Evolutionary conservation across 2,329 filamentous ascomycete genomes (phyloP).

Genomic region (Paraconiothyrium sp.): DNA sequence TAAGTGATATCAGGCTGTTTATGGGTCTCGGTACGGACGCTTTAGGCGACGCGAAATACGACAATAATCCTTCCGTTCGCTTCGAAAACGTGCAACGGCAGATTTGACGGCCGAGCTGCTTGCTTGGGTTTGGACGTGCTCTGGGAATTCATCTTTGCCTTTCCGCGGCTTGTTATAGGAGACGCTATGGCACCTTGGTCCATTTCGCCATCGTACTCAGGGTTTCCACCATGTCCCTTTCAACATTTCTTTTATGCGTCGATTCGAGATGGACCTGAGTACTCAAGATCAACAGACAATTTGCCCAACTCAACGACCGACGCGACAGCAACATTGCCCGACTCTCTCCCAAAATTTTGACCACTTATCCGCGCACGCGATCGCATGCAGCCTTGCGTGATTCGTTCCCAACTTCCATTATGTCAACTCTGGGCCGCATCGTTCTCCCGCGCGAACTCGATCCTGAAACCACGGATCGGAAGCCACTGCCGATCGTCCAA

Average conservation of each 20-base stretch:
- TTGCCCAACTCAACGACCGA: not conserved
- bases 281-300: not conserved
- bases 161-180: slow-evolving; percentile 3
- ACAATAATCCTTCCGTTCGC: slow-evolving; percentile 16
- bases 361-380: not conserved
- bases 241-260: not conserved
- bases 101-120: slow-evolving; percentile 6
- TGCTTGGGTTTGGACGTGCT: not conserved
- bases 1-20: slow-evolving; percentile 29
- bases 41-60: slow-evolving; percentile 14
- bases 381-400: slow-evolving; percentile 4
- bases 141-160: slow-evolving; percentile 1
- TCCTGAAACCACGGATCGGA: not conserved
- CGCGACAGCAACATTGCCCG: not conserved
- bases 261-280: not conserved
- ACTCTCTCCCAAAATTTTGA: not conserved
- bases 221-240: not conserved
- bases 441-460: not conserved
- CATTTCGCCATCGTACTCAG: slow-evolving; percentile 1
- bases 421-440: not conserved
- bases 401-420: not conserved
- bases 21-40: slow-evolving; percentile 7
- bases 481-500: not conserved
- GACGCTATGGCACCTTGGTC: slow-evolving; percentile 5
- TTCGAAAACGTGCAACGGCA: slow-evolving; percentile 5